These are phyloP conservation scores for Boletus pseudo-olivaceus DNA, from an alignment of 768 basidiomycete species.

Conservation along the genomic window DNA sequence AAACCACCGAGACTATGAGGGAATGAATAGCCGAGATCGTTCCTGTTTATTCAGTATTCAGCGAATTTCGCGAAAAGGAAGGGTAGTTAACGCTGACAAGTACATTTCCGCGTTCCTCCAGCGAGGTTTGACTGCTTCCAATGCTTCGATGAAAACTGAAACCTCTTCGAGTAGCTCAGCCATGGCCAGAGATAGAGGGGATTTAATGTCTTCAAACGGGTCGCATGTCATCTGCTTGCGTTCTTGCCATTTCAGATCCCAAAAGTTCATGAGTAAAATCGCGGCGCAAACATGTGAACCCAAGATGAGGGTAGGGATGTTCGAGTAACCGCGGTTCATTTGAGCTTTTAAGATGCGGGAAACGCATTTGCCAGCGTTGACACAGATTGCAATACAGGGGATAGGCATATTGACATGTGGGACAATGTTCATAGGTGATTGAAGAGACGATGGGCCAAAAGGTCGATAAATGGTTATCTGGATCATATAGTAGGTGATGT, in stretches of 20 bases:
- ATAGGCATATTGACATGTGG: slow-evolving; percentile 35
- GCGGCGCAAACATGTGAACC: slow-evolving; percentile 50
- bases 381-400: slow-evolving; percentile 56
- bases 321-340: slow-evolving; percentile 42
- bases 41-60: slow-evolving; percentile 28
- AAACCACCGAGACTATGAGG: slow-evolving; percentile 25
- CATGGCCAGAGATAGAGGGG: slow-evolving; percentile 28
- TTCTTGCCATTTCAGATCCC: slow-evolving; percentile 52
- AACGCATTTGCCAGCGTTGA: slow-evolving; percentile 58
- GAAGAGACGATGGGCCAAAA: slow-evolving; percentile 48
- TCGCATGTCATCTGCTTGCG: slow-evolving; percentile 28
- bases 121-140: slow-evolving; percentile 26
- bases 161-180: slow-evolving; percentile 30
- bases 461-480: slow-evolving; percentile 70
- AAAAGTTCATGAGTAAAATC: slow-evolving; percentile 53
- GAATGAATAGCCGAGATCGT: slow-evolving; percentile 26
- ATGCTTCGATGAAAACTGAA: slow-evolving; percentile 27
- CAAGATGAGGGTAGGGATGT: slow-evolving; percentile 42
- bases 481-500: slow-evolving; percentile 55
- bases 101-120: slow-evolving; percentile 34
- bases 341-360: slow-evolving; percentile 57
- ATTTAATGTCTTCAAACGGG: slow-evolving; percentile 28
- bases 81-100: slow-evolving; percentile 30
- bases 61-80: slow-evolving; percentile 25
- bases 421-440: slow-evolving; percentile 19